Percentiles rank a stretch among this genome's conserved stretches.
Evolutionary conservation across 805 yeast species (phyloP).

Genomic region (Ascoidea tarda): DNA sequence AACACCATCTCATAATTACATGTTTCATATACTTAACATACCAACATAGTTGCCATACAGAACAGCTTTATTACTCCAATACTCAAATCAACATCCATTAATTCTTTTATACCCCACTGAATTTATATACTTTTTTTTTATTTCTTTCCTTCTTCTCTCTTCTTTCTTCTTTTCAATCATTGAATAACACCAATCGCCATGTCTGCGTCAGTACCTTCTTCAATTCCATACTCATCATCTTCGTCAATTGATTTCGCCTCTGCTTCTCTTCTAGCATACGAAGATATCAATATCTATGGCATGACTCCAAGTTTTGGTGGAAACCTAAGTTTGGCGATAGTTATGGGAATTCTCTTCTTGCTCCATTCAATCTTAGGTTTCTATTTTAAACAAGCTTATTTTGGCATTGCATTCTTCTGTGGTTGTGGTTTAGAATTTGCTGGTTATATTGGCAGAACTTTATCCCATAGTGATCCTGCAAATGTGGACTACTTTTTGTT

Average conservation of each 20-base stretch:
- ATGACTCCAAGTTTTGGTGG: conserved; percentile 39
- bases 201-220: background rate
- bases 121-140: too few relatives aligned
- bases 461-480: conserved; percentile 24
- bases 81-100: too few relatives aligned
- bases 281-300: conserved; percentile 14
- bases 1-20: too few relatives aligned
- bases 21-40: too few relatives aligned
- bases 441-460: conserved; percentile 52
- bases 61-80: too few relatives aligned
- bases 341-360: conserved; percentile 34
- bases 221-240: too few relatives aligned
- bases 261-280: too few relatives aligned
- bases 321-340: conserved; percentile 39
- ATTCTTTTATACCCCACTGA: too few relatives aligned
- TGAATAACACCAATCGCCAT: background rate
- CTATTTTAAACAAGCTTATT: conserved; percentile 48
- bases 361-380: conserved; percentile 29
- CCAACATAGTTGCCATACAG: too few relatives aligned
- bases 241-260: too few relatives aligned
- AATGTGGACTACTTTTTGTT: conserved; percentile 32
- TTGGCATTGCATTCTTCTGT: conserved; percentile 38
- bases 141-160: too few relatives aligned
- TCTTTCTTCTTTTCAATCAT: too few relatives aligned
- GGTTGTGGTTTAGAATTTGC: conserved; percentile 48